Evolutionary conservation across 2,329 filamentous ascomycete species (phyloP), one percentile per base, ranked within the genome.

Genomic region (Ceratocystis alfenasii): DNA sequence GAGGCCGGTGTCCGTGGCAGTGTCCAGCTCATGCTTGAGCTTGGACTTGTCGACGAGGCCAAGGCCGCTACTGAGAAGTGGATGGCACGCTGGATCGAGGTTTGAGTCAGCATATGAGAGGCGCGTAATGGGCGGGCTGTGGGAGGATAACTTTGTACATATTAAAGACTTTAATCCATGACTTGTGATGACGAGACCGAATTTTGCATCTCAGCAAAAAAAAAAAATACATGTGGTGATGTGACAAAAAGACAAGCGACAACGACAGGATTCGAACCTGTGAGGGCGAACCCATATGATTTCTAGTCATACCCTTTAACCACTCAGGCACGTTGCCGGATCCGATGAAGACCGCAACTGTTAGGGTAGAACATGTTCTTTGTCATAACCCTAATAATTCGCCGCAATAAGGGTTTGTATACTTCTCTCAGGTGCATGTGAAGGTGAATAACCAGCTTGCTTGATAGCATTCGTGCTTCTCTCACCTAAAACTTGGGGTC

Each of bases 1-100:
- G 86, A 89, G 71, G 86, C 82, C 10, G 86, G 84, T 0, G 82
- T 89, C 1, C 77, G 87, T 1, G 84, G 86, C 0, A 83, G 83
- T 0, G 79, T 84, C 3, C 85, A 89, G 74, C 69, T 88, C 68
- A 74, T 88, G 72, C 75, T 87, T 10, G 20, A 81, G 70, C 74
- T 88, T 71, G 86, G 86, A 0, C 72, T 88, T 57, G 85, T 88
- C 0, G 86, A 88, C 72, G 86, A 88, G 74, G 86, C 86, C 0
- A 88, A 88, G 75, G 74, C 78, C 44, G 76, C 86, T 20, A 81
- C 83, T 1, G 76, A 83, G 41, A 82, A 82, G 68, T 88, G 85
- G 85, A 87, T 88, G 84, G 85, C 82, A 1, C 77, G 86, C 66
- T 88, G 85, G 85, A 85, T 86, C 64, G 75, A 77, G 60, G 72